A percentile compares a stretch with the other conserved stretches of the same genome.
phyloP scores from a whole-genome alignment of 495 filamentous ascomycete genomes.

The Aspergillus saccharolyticus region DNA sequence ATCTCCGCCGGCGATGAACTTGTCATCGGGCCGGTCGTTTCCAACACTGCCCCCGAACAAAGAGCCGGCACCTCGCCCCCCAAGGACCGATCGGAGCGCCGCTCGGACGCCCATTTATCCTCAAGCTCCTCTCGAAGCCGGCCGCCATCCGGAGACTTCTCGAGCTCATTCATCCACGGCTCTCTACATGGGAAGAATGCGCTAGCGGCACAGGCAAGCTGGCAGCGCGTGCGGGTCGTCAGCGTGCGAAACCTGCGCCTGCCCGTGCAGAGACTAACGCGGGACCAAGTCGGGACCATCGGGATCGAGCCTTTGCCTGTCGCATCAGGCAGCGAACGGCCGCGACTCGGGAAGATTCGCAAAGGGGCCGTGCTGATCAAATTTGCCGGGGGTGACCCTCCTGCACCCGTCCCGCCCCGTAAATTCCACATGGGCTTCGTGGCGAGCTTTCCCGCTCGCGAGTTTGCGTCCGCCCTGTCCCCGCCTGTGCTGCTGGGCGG shows the following conservation, averaged over 20 bases:
- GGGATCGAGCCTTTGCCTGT: conserved; percentile 59
- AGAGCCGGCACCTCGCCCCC: conserved; percentile 16
- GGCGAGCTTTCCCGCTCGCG: conserved; percentile 39
- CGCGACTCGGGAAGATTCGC: conserved; percentile 50
- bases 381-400: no score
- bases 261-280: conserved; percentile 68
- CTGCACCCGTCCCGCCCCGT: conserved; percentile 30
- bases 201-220: conserved; percentile 42
- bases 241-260: conserved; percentile 85
- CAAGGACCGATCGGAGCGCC: conserved; percentile 17
- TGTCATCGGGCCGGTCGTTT: conserved; percentile 69
- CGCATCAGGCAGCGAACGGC: conserved; percentile 19
- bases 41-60: conserved; percentile 28
- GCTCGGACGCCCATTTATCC: conserved; percentile 17
- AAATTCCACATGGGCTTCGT: conserved; percentile 46
- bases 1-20: conserved; percentile 76
- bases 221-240: conserved; percentile 71
- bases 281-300: conserved; percentile 87
- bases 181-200: conserved; percentile 26
- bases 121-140: conserved; percentile 24
- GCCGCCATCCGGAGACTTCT: conserved; percentile 31
- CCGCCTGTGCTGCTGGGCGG: conserved; percentile 50
- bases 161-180: conserved; percentile 28
- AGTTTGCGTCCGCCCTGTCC: conserved; percentile 37
- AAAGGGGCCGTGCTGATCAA: conserved; percentile 80